Evolutionary conservation across 2,329 filamentous ascomycete genomes (phyloP), one percentile per base, ranked within the genome.

Genomic region (Neonectria faginata): DNA sequence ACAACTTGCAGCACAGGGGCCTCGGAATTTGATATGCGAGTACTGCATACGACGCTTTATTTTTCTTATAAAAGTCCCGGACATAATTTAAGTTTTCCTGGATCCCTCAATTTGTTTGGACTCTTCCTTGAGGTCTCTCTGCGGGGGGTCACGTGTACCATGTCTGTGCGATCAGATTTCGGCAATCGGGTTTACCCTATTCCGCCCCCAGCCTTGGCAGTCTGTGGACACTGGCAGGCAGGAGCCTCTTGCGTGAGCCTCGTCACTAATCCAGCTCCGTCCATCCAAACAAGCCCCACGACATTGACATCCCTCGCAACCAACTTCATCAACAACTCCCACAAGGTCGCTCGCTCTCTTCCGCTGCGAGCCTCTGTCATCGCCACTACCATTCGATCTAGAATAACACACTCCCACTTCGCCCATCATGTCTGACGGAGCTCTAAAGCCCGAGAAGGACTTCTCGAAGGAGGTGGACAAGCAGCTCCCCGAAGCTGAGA

Each of bases 401-500:
- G 65, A 55, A 58, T 48, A 67, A 36, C 50, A 51, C 52, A 39
- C 44, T 44, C 48, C 62, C 57, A 50, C 33, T 47, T 42, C 36
- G 57, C 47, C 64, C 72, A 78, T 60, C 78, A 97, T 97, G 94
- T 92, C 94, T 76, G 92, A 94, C 82, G 89, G 89, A 81, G 82
- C 87, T 76, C 82, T 96, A 81, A 97, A 97, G 88, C 93, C 95
- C 77, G 96, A 99, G 86, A 97, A 97, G 91, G 96, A 99, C 89
- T 97, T 92, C 88, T 91, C 92, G 78, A 97, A 97, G 84, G 94
- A 98, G 82, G 93, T 93, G 76, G 94, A 98, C 85, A 89, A 91
- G 83, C 89, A 93, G 82, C 90, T 99, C 73, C 92, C 93, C 54
- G 94, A 97, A 82, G 93, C 94, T 64, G 90, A 98, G 85, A 86